Evolutionary conservation across 192 early-diverging fungal species (phyloP).

Genomic region (Linnemannia exigua): DNA sequence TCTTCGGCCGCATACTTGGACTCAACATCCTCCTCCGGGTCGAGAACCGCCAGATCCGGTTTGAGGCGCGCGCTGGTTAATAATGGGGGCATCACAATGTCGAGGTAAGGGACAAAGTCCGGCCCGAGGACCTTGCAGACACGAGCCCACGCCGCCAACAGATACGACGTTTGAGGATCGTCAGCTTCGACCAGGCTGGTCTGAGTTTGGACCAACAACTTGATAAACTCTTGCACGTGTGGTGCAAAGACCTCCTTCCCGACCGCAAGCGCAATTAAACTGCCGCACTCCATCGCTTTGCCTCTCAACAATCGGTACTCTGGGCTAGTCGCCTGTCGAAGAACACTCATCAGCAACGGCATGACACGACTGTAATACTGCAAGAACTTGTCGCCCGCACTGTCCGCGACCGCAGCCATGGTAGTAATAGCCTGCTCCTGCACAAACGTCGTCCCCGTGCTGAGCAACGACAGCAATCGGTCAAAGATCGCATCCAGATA

Average conservation of each 20-base stretch:
- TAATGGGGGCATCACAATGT: conserved; percentile 93
- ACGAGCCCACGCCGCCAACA: conserved; percentile 95
- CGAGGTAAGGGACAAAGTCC: conserved; percentile 94
- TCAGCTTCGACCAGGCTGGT: conserved; percentile 83
- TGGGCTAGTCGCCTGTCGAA: conserved; percentile 83
- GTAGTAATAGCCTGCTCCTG: conserved; percentile 99
- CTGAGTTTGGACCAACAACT: conserved; percentile 86
- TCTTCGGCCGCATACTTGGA: conserved; percentile 94
- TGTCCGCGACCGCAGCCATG: conserved; percentile 96
- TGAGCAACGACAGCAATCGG: conserved; percentile 85
- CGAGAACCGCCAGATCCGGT: conserved; percentile 92
- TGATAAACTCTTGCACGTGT: conserved; percentile 83
- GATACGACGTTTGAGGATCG: conserved; percentile 93
- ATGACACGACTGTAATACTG: conserved; percentile 96
- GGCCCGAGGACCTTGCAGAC: conserved; percentile 94
- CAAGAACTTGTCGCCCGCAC: conserved; percentile 87
- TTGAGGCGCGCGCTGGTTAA: conserved; percentile 86
- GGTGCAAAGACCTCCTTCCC: conserved; percentile 89
- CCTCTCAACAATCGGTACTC: conserved; percentile 94
- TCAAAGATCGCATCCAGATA: conserved; percentile 93
- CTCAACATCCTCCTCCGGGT: conserved; percentile 84
- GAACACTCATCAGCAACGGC: conserved; percentile 92
- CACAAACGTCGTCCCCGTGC: conserved; percentile 89
- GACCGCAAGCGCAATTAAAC: conserved; percentile 91
- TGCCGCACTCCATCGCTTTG: conserved; percentile 98